Conservation (phyloP, 179 eudicot genomes). For the Nepenthes alata region DNA sequence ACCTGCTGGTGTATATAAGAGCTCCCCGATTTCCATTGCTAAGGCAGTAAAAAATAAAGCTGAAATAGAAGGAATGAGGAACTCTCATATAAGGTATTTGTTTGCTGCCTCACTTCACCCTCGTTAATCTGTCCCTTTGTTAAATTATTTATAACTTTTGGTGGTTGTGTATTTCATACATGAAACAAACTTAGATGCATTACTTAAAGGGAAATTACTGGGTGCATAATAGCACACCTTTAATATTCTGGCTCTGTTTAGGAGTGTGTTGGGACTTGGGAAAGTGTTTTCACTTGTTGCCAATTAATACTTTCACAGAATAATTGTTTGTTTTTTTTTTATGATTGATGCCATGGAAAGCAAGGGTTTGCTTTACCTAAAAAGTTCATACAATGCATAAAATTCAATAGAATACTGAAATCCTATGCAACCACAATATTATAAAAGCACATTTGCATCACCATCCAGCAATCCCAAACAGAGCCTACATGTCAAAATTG, state of each 20-base stretch:
- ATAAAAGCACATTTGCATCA: no score
- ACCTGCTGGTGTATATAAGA: constrained; percentile 40
- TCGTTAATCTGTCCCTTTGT: background rate
- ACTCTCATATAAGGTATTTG: constrained; percentile 70
- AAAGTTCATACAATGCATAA: no score
- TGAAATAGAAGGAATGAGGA: constrained; percentile 82
- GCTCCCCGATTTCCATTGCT: constrained; percentile 64
- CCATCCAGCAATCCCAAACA: no score
- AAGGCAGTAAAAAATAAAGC: constrained; percentile 84
- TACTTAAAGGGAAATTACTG: background rate
- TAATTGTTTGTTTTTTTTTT: background rate
- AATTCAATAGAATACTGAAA: no score
- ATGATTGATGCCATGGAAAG: background rate
- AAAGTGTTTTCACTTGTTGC: background rate
- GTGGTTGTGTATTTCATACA: background rate
- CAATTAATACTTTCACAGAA: background rate
- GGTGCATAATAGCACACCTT: background rate
- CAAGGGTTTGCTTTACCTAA: background rate
- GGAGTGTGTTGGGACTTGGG: no score
- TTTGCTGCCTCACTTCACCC: background rate
- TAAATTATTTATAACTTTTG: background rate
- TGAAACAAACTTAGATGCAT: background rate
- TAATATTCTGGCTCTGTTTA: background rate
- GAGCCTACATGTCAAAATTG: no score
- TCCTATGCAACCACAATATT: no score